Conservation (phyloP, 768 basidiomycete genomes). For the Suillus decipiens region DNA sequence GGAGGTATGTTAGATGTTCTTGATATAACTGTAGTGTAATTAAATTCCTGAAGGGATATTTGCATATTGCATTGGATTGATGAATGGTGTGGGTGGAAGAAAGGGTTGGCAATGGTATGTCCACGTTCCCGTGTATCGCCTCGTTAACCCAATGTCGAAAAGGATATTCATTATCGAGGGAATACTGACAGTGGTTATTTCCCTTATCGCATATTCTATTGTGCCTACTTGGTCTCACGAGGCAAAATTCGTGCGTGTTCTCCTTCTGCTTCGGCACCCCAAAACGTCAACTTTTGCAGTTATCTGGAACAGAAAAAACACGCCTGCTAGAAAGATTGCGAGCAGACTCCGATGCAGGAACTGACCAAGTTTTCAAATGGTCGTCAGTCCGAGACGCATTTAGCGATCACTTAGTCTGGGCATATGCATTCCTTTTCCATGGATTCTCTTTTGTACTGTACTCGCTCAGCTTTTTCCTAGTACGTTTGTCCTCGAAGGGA, state of each 20-base stretch:
- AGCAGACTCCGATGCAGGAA: constrained; percentile 55
- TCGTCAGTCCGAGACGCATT: constrained; percentile 55
- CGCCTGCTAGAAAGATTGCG: constrained; percentile 50
- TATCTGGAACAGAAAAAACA: constrained; percentile 52
- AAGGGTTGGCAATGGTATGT: constrained; percentile 60
- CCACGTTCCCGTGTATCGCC: background rate
- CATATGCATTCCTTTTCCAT: constrained; percentile 61
- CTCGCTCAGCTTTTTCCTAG: constrained; percentile 60
- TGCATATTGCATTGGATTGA: constrained; percentile 58
- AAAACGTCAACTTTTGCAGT: constrained; percentile 31
- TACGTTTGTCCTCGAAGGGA: constrained; percentile 22
- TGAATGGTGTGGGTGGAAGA: constrained; percentile 61
- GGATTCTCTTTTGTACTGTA: constrained; percentile 62
- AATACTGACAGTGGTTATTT: constrained; percentile 48
- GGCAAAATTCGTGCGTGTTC: constrained; percentile 51
- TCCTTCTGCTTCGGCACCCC: background rate
- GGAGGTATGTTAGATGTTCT: constrained; percentile 40
- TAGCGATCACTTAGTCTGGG: constrained; percentile 60
- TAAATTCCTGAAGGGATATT: constrained; percentile 45
- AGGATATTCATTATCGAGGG: constrained; percentile 67
- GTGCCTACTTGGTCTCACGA: constrained; percentile 62
- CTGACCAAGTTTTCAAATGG: constrained; percentile 59
- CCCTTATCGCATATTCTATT: constrained; percentile 50
- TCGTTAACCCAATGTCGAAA: background rate
- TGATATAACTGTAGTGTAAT: background rate